Evolutionary conservation across 2,329 filamentous ascomycete species (phyloP).

Genomic region (Sarocladium strictum): DNA sequence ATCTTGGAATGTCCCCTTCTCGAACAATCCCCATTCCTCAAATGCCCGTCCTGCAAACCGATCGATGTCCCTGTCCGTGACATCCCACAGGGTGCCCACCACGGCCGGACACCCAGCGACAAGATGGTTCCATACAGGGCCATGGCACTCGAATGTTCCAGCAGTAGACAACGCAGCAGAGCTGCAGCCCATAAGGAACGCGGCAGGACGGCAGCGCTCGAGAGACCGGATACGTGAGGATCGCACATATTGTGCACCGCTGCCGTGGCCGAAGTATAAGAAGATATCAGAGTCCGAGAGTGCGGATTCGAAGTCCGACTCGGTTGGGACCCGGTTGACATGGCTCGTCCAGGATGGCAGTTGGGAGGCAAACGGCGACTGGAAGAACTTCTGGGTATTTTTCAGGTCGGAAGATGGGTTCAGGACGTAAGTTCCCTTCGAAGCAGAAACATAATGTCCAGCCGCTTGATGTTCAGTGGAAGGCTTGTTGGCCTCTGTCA

Average conservation of each 20-base stretch:
- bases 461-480: constrained; percentile 14
- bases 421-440: constrained; percentile 69
- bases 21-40: constrained; percentile 78
- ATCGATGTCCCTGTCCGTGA: constrained; percentile 96
- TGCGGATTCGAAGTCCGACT: constrained; percentile 67
- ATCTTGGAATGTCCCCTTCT: constrained; percentile 37
- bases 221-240: constrained; percentile 75
- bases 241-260: constrained; percentile 89
- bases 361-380: constrained; percentile 55
- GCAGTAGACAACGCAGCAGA: constrained; percentile 72
- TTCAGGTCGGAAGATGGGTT: constrained; percentile 83
- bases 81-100: constrained; percentile 93
- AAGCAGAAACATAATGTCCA: constrained; percentile 50
- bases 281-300: constrained; percentile 65
- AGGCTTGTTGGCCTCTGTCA: constrained; percentile 45
- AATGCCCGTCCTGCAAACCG: constrained; percentile 76
- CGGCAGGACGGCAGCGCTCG: constrained; percentile 65
- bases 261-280: constrained; percentile 94
- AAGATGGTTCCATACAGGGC: constrained; percentile 87
- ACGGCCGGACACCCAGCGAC: constrained; percentile 81
- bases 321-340: constrained; percentile 62
- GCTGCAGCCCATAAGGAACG: constrained; percentile 91
- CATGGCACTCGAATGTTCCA: constrained; percentile 85
- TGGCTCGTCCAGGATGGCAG: constrained; percentile 67
- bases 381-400: constrained; percentile 72